phyloP scores from a whole-genome alignment of 306 rosid species.

The Sphenostylis stenocarpa region DNA sequence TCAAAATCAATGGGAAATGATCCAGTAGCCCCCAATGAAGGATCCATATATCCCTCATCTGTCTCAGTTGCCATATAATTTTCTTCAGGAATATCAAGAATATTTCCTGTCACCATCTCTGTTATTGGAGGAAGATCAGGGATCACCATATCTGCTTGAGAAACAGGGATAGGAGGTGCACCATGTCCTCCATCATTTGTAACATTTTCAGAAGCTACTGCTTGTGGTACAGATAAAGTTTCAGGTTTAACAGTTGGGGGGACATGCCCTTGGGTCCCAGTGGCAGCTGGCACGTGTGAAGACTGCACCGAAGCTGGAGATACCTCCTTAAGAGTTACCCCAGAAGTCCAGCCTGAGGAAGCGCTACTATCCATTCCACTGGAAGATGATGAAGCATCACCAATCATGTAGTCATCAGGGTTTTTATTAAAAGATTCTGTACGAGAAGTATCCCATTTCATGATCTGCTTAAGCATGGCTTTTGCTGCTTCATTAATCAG shows the following conservation, averaged over 20 bases:
- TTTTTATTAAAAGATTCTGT: slow-evolving; percentile 51
- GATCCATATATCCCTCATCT: slow-evolving; percentile 53
- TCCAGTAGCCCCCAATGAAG: slow-evolving; percentile 49
- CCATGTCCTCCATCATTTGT: slow-evolving; percentile 46
- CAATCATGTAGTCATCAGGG: slow-evolving; percentile 56
- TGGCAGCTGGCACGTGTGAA: slow-evolving; percentile 41
- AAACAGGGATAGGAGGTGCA: slow-evolving; percentile 42
- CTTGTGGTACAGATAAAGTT: slow-evolving; percentile 47
- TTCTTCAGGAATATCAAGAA: slow-evolving; percentile 51
- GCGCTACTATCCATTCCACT: slow-evolving; percentile 57
- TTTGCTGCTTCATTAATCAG: slow-evolving; percentile 69
- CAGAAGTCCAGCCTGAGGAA: slow-evolving; percentile 63
- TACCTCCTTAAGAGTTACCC: slow-evolving; percentile 86
- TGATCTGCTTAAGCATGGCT: slow-evolving; percentile 78
- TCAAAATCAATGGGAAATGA: slow-evolving; percentile 63
- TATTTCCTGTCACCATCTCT: slow-evolving; percentile 51
- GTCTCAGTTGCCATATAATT: slow-evolving; percentile 51
- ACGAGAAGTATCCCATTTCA: slow-evolving; percentile 68
- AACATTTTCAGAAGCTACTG: slow-evolving; percentile 52
- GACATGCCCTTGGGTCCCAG: slow-evolving; percentile 37
- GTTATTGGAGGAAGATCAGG: slow-evolving; percentile 65
- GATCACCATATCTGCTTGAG: slow-evolving; percentile 57
- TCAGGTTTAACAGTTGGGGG: slow-evolving; percentile 50
- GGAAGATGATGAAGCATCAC: slow-evolving; percentile 59
- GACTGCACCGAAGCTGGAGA: slow-evolving; percentile 57